Evolutionary conservation across 2,329 filamentous ascomycete species (phyloP).

Genomic region (Colletotrichum siamense): DNA sequence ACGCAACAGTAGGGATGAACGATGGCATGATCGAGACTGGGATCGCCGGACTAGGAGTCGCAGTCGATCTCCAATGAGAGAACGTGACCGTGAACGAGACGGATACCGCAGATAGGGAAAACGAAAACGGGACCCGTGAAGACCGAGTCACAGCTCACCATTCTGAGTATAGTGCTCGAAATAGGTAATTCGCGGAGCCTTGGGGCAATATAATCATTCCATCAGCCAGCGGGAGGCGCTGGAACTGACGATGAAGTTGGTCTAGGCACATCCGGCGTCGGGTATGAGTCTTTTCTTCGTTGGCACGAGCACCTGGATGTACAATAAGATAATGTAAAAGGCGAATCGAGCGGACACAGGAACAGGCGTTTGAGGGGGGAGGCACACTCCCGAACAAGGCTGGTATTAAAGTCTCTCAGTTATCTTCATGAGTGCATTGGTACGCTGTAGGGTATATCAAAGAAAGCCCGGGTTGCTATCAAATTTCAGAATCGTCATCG

Average conservation of each 20-base stretch:
- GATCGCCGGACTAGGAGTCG: conserved; percentile 46
- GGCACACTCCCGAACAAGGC: conserved; percentile 4
- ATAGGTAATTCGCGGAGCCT: not conserved
- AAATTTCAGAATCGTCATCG: conserved; percentile 62
- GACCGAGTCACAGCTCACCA: not conserved
- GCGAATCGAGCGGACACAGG: not conserved
- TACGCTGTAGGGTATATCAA: not conserved
- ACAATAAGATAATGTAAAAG: not conserved
- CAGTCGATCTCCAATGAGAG: conserved; percentile 42
- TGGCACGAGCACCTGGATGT: not conserved
- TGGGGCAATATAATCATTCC: not conserved
- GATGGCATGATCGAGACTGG: conserved; percentile 39
- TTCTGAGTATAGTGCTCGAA: not conserved
- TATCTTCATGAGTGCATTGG: not conserved
- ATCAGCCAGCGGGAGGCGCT: not conserved
- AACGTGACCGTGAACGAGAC: conserved; percentile 47
- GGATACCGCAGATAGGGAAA: conserved; percentile 52
- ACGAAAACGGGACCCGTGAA: not conserved
- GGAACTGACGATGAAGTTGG: not conserved
- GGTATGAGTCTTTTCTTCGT: not conserved
- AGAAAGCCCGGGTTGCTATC: not conserved
- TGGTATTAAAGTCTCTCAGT: conserved; percentile 15
- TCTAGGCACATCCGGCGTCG: not conserved
- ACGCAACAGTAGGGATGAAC: conserved; percentile 29
- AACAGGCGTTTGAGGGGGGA: conserved; percentile 12